Evolutionary conservation across 306 rosid species (phyloP), one percentile per base, ranked within the genome.

Genomic region (Prunus mira): DNA sequence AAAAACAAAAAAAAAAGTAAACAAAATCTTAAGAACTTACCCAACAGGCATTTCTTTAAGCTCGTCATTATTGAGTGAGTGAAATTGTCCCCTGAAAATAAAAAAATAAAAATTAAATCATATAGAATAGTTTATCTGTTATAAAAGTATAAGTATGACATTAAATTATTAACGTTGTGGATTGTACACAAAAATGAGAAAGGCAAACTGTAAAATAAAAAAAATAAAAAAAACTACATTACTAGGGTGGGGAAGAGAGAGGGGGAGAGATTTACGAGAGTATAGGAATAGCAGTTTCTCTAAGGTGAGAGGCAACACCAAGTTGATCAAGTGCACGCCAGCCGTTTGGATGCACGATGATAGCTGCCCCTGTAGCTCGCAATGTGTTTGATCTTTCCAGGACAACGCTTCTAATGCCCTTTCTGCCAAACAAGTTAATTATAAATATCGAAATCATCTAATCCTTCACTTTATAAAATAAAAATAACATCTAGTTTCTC

Each of bases 271-370:
- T 18, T 12, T 74, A 74, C 78, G 71, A 63, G 22, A 46, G 62
- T 63, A 74, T 27, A n/a, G 49, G 78, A 49, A 47, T 30, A 27
- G 63, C 47, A 49, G 78, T 74, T 74, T 62, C 32, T 47, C 71
- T 47, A 64, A 70, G 74, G 38, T 7, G 38, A 12, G 46, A 66
- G 15, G 73, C 80, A 67, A 76, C 73, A 38, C 73, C 67, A 41
- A 76, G 80, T n/a, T 76, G 80, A 24, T 67, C 73, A 15, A 76
- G 80, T 54, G 74, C 80, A 55, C 73, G 80, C 80, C 80, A 76
- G 6, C 67, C 80, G 68, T 76, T 76, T 34, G 45, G 2, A 4
- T 54, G 79, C 4, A 76, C 4, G 13, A 54, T 63, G 11, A 76
- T 66, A 20, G 73, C 73, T 38, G 65, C 79, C 20, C 73, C 79